Evolutionary conservation across 192 early-diverging fungal species (phyloP).

Genomic region (Entomortierella lignicola): DNA sequence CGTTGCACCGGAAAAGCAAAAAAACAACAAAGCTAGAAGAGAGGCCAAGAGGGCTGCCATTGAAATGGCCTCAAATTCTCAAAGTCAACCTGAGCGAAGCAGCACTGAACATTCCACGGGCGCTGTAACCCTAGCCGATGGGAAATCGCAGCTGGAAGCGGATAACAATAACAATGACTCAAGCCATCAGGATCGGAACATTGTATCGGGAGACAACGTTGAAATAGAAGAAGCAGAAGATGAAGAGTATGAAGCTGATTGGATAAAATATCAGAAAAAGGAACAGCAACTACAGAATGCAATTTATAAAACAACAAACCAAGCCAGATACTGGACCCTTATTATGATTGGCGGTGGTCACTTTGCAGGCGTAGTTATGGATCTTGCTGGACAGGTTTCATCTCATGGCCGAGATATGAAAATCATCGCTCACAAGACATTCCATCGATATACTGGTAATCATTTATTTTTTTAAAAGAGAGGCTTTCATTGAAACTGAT

Average conservation of each 20-base stretch:
- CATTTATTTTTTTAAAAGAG: conserved; percentile 3
- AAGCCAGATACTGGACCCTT: conserved; percentile 75
- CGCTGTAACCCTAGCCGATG: background rate
- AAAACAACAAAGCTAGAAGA: conserved; percentile 25
- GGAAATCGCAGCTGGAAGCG: background rate
- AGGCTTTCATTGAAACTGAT: background rate
- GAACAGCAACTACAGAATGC: conserved; percentile 8
- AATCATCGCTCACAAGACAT: conserved; percentile 87
- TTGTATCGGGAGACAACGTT: background rate
- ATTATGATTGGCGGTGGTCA: conserved; percentile 88
- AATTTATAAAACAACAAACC: background rate
- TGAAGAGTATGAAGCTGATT: conserved; percentile 21
- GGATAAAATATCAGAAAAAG: conserved; percentile 34
- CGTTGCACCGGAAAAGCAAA: conserved; percentile 17
- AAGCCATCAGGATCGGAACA: background rate
- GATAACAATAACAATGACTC: background rate
- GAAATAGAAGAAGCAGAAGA: conserved; percentile 25
- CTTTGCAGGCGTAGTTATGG: conserved; percentile 92
- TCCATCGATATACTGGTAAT: conserved; percentile 93
- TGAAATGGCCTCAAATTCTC: background rate
- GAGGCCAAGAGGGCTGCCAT: conserved; percentile 20
- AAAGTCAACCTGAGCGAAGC: background rate
- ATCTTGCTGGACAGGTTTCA: conserved; percentile 62
- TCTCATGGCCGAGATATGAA: conserved; percentile 50
- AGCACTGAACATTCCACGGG: background rate